These are phyloP conservation scores for Dactylellina leptospora DNA, from an alignment of 2,329 filamentous ascomycete species.

Conservation along the genomic window DNA sequence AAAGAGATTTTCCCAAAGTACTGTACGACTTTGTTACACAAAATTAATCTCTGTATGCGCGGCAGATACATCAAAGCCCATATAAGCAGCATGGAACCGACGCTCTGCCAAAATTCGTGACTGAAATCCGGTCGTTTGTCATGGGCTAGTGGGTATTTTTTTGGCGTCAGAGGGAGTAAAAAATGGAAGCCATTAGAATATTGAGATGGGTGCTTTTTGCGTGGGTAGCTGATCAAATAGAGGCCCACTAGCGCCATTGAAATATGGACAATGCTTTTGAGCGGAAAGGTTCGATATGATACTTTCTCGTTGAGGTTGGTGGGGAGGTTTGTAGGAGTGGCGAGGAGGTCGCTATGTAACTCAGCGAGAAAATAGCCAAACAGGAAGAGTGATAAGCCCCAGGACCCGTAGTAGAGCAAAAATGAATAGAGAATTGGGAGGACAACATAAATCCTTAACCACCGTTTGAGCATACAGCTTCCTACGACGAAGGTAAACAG, in stretches of 20 bases:
- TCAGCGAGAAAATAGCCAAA: slow-evolving; percentile 42
- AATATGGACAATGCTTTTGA: slow-evolving; percentile 59
- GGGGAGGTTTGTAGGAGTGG: slow-evolving; percentile 21
- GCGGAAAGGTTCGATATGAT: not conserved
- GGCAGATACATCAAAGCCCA: slow-evolving; percentile 34
- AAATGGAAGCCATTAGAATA: slow-evolving; percentile 45
- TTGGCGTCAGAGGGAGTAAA: slow-evolving; percentile 12
- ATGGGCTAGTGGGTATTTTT: slow-evolving; percentile 9
- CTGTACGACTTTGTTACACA: slow-evolving; percentile 28
- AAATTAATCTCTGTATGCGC: slow-evolving; percentile 15
- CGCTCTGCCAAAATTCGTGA: slow-evolving; percentile 34
- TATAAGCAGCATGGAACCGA: slow-evolving; percentile 17
- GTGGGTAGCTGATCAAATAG: slow-evolving; percentile 66
- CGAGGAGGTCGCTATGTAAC: slow-evolving; percentile 35
- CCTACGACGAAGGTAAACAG: slow-evolving; percentile 31
- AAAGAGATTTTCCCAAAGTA: slow-evolving; percentile 42
- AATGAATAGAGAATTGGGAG: not conserved
- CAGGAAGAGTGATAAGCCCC: slow-evolving; percentile 25
- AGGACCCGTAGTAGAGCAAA: slow-evolving; percentile 12
- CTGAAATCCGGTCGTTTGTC: slow-evolving; percentile 8
- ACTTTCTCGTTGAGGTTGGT: not conserved
- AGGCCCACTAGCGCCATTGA: slow-evolving; percentile 64
- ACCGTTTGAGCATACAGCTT: slow-evolving; percentile 16
- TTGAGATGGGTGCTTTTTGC: slow-evolving; percentile 59
- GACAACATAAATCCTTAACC: slow-evolving; percentile 14